Evolutionary conservation across 2,329 filamentous ascomycete species (phyloP).

Genomic region (Albophoma yamanashiensis): DNA sequence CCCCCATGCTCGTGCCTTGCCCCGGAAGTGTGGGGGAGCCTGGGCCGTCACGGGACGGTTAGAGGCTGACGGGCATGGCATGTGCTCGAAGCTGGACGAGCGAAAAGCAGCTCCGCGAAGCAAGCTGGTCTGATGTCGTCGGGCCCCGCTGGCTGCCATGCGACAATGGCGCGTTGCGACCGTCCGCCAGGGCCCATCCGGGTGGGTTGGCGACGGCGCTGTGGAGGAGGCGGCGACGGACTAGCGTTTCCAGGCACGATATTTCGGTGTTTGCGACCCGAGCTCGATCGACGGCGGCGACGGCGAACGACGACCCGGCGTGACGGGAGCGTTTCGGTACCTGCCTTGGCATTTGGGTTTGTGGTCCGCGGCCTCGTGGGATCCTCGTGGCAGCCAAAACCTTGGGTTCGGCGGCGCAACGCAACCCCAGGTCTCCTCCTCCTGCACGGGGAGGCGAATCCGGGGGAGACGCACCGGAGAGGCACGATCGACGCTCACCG

Average conservation of each 20-base stretch:
- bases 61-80: not conserved
- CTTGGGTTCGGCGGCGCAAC: too few relatives aligned
- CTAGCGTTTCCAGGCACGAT: not conserved
- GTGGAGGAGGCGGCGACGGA: not conserved
- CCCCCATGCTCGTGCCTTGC: not conserved
- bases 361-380: too few relatives aligned
- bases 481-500: too few relatives aligned
- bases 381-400: too few relatives aligned
- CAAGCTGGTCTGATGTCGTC: not conserved
- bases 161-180: not conserved
- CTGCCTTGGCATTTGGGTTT: not conserved
- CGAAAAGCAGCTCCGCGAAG: too few relatives aligned
- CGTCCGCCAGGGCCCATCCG: not conserved
- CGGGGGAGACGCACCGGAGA: too few relatives aligned
- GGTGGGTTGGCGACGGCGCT: not conserved
- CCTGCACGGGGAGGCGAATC: too few relatives aligned
- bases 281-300: not conserved
- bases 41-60: not conserved
- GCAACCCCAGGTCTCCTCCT: too few relatives aligned
- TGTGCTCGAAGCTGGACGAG: not conserved
- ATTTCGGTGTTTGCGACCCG: conserved; percentile 3
- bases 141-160: not conserved
- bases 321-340: not conserved
- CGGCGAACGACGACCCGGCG: not conserved
- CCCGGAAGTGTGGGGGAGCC: not conserved